Percentiles rank a stretch among this genome's conserved stretches.
Evolutionary conservation across 176 grass and related monocot species (phyloP).

Genomic region (Eragrostis curvula): DNA sequence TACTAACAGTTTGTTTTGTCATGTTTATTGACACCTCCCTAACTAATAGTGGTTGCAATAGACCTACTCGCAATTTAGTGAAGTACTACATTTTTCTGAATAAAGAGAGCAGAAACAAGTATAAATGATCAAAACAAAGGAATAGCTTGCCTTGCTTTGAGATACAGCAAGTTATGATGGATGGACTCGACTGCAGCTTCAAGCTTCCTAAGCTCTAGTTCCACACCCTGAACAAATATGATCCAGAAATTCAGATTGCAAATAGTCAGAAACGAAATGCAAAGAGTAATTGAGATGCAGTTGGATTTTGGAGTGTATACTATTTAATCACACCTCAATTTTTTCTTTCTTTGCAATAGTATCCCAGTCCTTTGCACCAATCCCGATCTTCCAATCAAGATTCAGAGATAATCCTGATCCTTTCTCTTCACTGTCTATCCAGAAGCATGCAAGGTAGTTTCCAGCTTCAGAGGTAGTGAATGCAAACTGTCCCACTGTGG

Average conservation of each 20-base stretch:
- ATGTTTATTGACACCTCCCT: no score
- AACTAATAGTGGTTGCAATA: no score
- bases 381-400: conserved; percentile 93
- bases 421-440: conserved; percentile 70
- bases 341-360: conserved; percentile 93
- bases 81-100: background rate
- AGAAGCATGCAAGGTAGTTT: conserved; percentile 92
- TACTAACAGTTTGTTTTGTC: no score
- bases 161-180: conserved; percentile 80
- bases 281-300: background rate
- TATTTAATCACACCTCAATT: conserved; percentile 61
- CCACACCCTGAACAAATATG: conserved; percentile 63
- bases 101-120: background rate
- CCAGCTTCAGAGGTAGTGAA: conserved; percentile 92
- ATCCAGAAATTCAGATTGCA: background rate
- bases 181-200: conserved; percentile 85
- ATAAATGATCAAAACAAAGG: background rate
- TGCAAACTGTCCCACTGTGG: conserved; percentile 72
- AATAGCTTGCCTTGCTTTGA: conserved; percentile 70
- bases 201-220: conserved; percentile 81
- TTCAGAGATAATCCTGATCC: conserved; percentile 58
- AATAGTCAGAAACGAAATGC: conserved; percentile 1
- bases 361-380: conserved; percentile 90
- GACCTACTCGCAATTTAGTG: no score
- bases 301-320: background rate